Evolutionary conservation across 2,329 filamentous ascomycete genomes (phyloP).

Genomic region (Thermothelomyces thermophilus): DNA sequence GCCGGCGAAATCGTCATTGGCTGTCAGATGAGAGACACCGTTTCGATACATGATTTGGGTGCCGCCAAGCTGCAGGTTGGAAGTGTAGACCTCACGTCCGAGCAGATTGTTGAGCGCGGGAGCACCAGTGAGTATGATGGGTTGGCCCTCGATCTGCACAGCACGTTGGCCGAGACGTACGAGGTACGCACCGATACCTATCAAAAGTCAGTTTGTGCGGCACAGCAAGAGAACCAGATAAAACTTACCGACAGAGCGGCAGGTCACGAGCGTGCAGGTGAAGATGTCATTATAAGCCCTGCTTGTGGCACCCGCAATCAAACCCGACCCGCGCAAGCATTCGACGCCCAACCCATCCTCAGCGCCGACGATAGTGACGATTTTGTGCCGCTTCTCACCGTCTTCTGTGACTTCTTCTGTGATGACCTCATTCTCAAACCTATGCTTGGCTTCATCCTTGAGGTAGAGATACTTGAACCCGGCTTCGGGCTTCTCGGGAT

Average conservation of each 20-base stretch:
- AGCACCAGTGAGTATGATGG: constrained; percentile 96
- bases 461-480: constrained; percentile 98
- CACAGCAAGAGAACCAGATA: not conserved
- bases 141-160: constrained; percentile 97
- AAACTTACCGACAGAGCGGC: constrained; percentile 80
- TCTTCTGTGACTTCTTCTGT: constrained; percentile 82
- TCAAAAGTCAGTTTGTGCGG: constrained; percentile 13
- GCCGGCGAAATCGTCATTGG: constrained; percentile 94
- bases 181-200: constrained; percentile 93
- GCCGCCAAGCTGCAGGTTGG: constrained; percentile 96
- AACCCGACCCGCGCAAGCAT: constrained; percentile 91
- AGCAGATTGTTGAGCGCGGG: constrained; percentile 97
- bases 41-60: constrained; percentile 99
- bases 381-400: constrained; percentile 87
- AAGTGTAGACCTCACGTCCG: constrained; percentile 96
- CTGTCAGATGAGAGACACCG: constrained; percentile 98
- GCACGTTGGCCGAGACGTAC: constrained; percentile 97
- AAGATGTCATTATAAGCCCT: constrained; percentile 98
- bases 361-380: constrained; percentile 84
- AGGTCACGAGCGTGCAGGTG: constrained; percentile 94
- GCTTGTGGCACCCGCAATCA: constrained; percentile 96
- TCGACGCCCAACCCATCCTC: constrained; percentile 97
- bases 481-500: constrained; percentile 67
- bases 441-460: constrained; percentile 75
- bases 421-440: constrained; percentile 80